These are phyloP conservation scores for Ascoidea rubescens DNA, from an alignment of 805 yeast species.

Conservation along the genomic window DNA sequence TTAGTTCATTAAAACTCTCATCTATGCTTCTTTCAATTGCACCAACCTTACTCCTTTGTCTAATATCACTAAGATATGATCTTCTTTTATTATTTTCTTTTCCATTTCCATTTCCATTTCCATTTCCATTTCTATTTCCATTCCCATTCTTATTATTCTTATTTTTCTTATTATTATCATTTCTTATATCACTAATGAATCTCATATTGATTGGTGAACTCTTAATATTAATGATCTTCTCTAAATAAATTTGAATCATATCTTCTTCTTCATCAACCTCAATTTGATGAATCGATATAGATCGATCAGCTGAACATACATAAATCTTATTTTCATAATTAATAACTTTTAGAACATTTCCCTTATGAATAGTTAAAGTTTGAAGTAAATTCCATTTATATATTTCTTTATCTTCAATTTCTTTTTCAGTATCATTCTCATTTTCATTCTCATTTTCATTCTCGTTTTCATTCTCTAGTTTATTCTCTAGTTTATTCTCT, in stretches of 20 bases:
- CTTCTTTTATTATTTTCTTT: no score
- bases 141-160: no score
- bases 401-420: constrained; percentile 12
- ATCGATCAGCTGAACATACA: constrained; percentile 50
- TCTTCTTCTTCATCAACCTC: constrained; percentile 13
- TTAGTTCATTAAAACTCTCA: constrained; percentile 22
- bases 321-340: constrained; percentile 21
- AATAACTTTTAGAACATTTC: constrained; percentile 29
- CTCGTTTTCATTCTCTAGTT: no score
- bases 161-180: no score
- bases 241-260: constrained; percentile 16
- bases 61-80: no score
- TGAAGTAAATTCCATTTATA: constrained; percentile 37
- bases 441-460: no score
- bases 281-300: constrained; percentile 36
- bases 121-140: no score
- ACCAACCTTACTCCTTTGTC: no score
- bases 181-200: constrained; percentile 8
- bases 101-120: no score
- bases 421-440: neutral
- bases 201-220: constrained; percentile 34
- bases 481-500: no score
- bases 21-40: neutral
- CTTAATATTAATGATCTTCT: constrained; percentile 35
- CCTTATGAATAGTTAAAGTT: constrained; percentile 47